Evolutionary conservation across 1,139 yeast genomes (phyloP).

Genomic region (Yamadazyma blattariae): DNA sequence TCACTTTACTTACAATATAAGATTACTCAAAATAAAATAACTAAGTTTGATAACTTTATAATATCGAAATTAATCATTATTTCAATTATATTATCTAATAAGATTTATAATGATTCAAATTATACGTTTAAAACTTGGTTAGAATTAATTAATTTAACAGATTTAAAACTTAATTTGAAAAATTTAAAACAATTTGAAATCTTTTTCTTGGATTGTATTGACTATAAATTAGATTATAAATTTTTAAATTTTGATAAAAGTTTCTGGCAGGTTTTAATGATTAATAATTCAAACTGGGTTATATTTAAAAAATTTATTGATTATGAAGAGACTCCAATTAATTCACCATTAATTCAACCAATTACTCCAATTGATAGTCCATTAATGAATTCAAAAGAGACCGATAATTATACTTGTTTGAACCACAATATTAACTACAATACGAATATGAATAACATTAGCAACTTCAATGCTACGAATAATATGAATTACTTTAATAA

Average conservation of each 20-base stretch:
- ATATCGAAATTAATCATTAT: slow-evolving; percentile 27
- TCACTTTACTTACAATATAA: slow-evolving; percentile 29
- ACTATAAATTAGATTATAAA: slow-evolving; percentile 28
- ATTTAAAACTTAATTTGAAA: slow-evolving; percentile 12
- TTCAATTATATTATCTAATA: slow-evolving; percentile 45
- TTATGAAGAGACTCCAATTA: slow-evolving; percentile 6
- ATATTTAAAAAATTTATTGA: background rate
- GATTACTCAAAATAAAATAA: slow-evolving; percentile 20
- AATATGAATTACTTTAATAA: too few relatives aligned
- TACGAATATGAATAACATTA: background rate
- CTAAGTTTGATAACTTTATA: slow-evolving; percentile 13
- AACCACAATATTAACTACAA: background rate
- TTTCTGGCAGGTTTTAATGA: slow-evolving; percentile 22
- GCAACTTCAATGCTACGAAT: too few relatives aligned
- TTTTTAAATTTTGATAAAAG: slow-evolving; percentile 18
- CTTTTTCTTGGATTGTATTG: slow-evolving; percentile 27
- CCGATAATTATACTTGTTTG: background rate
- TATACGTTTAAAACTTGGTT: slow-evolving; percentile 54
- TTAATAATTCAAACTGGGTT: background rate
- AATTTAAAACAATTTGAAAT: slow-evolving; percentile 25
- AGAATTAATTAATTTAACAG: slow-evolving; percentile 13
- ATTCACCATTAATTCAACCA: slow-evolving; percentile 7
- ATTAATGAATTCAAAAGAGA: background rate
- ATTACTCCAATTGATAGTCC: slow-evolving; percentile 8
- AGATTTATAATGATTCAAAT: slow-evolving; percentile 49